Evolutionary conservation across 1,139 yeast genomes (phyloP).

Genomic region (Suzukiozyma palmioleophila): DNA sequence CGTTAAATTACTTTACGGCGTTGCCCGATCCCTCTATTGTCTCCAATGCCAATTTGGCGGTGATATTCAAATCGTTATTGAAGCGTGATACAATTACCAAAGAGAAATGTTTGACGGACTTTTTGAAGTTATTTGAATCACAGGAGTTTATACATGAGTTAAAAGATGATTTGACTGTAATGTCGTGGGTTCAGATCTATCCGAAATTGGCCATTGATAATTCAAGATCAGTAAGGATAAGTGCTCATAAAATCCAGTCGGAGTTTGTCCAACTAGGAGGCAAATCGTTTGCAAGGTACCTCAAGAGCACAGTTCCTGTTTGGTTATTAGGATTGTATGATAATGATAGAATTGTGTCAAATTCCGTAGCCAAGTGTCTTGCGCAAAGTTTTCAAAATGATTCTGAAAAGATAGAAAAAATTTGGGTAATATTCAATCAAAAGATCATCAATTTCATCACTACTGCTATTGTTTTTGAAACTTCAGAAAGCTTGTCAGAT

Average conservation of each 20-base stretch:
- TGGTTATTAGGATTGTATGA: slow-evolving; percentile 74
- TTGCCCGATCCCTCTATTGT: slow-evolving; percentile 66
- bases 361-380: slow-evolving; percentile 45
- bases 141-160: slow-evolving; percentile 12
- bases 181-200: slow-evolving; percentile 78
- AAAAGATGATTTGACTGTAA: slow-evolving; percentile 46
- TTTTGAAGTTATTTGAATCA: slow-evolving; percentile 29
- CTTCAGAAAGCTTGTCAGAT: slow-evolving; percentile 65
- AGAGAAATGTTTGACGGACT: slow-evolving; percentile 69
- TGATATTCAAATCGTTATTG: slow-evolving; percentile 67
- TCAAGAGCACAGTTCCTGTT: slow-evolving; percentile 67
- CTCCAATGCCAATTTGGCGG: slow-evolving; percentile 52
- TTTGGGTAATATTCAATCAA: slow-evolving; percentile 57
- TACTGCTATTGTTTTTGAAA: slow-evolving; percentile 53
- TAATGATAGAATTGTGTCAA: slow-evolving; percentile 56
- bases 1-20: slow-evolving; percentile 74
- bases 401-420: slow-evolving; percentile 46
- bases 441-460: slow-evolving; percentile 54
- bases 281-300: slow-evolving; percentile 51
- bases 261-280: slow-evolving; percentile 50
- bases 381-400: slow-evolving; percentile 54
- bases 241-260: slow-evolving; percentile 64
- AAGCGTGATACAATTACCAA: slow-evolving; percentile 82
- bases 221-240: slow-evolving; percentile 57
- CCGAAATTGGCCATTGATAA: slow-evolving; percentile 74